Conservation (phyloP, 495 filamentous ascomycete genomes). For the Lasiosphaeria miniovina region DNA sequence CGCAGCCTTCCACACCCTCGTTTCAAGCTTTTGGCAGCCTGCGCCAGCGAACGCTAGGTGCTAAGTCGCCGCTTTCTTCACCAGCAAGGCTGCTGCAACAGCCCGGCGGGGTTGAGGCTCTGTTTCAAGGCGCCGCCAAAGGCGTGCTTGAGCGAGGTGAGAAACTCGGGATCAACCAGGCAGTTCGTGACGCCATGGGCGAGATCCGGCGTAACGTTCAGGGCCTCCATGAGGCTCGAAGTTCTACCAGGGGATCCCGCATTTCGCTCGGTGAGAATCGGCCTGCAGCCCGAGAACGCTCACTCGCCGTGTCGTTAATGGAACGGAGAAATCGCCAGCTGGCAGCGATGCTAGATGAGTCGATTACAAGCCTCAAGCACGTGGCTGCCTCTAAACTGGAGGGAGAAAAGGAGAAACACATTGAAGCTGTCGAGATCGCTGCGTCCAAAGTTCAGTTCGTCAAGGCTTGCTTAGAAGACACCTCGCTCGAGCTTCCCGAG, state of each 20-base stretch:
- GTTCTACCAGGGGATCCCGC: slow-evolving; percentile 24
- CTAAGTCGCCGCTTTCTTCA: slow-evolving; percentile 51
- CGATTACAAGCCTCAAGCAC: slow-evolving; percentile 64
- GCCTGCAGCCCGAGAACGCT: slow-evolving; percentile 13
- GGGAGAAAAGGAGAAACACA: slow-evolving; percentile 31
- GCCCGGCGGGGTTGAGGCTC: slow-evolving; percentile 64
- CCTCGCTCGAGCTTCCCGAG: slow-evolving; percentile 52
- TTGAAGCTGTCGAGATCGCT: slow-evolving; percentile 58
- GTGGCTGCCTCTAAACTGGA: slow-evolving; percentile 38
- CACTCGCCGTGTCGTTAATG: slow-evolving; percentile 44
- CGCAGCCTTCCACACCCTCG: slow-evolving; percentile 33
- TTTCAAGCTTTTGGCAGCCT: slow-evolving; percentile 30
- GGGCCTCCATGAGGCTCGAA: slow-evolving; percentile 42
- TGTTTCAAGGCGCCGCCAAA: slow-evolving; percentile 84
- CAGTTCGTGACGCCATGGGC: slow-evolving; percentile 81
- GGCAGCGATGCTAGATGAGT: slow-evolving; percentile 67
- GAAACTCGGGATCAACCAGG: slow-evolving; percentile 83
- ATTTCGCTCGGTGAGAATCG: slow-evolving; percentile 30
- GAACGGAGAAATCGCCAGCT: slow-evolving; percentile 72
- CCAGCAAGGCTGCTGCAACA: slow-evolving; percentile 60
- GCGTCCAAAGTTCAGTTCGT: slow-evolving; percentile 75
- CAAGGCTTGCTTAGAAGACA: slow-evolving; percentile 71
- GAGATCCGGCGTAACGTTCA: slow-evolving; percentile 61
- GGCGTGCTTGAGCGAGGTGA: slow-evolving; percentile 80
- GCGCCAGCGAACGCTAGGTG: slow-evolving; percentile 33